phyloP scores from a whole-genome alignment of 2,329 filamentous ascomycete genomes.

The Leptographium flavum region DNA sequence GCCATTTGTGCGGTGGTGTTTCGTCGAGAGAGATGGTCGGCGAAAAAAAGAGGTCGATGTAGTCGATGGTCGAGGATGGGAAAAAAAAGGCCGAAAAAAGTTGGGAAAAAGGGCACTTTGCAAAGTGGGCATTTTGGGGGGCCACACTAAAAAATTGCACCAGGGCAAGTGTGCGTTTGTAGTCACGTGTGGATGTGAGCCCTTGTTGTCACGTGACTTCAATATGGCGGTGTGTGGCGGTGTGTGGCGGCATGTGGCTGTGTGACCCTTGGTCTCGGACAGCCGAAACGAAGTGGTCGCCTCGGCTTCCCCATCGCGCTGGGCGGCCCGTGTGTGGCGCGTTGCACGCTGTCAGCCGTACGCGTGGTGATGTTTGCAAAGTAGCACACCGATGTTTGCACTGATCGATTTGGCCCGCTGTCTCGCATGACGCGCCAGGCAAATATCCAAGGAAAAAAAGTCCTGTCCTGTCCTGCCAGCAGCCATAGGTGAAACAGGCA shows the following conservation, averaged over 20 bases:
- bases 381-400: too few species aligned
- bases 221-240: neutral
- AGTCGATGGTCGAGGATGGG: neutral
- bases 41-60: neutral
- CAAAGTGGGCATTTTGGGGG: neutral
- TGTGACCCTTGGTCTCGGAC: too few species aligned
- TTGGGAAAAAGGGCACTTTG: slow-evolving; percentile 1
- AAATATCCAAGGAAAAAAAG: too few species aligned
- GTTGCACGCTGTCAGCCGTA: too few species aligned
- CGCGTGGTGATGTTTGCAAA: too few species aligned
- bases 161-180: neutral
- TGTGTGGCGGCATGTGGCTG: neutral
- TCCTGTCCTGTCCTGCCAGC: too few species aligned
- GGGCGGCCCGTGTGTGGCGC: too few species aligned
- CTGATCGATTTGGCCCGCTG: too few species aligned
- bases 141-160: neutral
- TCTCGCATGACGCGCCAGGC: too few species aligned
- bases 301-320: too few species aligned
- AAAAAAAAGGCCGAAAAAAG: slow-evolving; percentile 8
- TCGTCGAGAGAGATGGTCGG: slow-evolving; percentile 6
- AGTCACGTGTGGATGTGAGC: neutral
- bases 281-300: too few species aligned
- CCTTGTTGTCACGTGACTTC: too few species aligned
- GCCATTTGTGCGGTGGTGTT: slow-evolving; percentile 32
- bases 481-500: neutral